Evolutionary conservation across 257 asterid species (phyloP).

Genomic region (Forsythia viridissima): DNA sequence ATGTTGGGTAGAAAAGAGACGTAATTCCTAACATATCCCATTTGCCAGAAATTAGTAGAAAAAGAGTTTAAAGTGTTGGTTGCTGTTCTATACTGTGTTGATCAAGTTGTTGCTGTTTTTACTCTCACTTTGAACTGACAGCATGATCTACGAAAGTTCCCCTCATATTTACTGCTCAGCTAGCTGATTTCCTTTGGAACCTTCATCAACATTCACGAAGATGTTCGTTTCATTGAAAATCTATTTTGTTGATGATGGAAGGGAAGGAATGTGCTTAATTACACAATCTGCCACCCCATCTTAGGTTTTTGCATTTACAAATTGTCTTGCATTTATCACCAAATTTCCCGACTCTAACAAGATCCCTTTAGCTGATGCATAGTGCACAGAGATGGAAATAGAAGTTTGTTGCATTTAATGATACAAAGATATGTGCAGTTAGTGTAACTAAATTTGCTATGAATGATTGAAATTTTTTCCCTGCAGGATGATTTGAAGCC

Average conservation of each 20-base stretch:
- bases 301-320: not conserved
- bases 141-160: not conserved
- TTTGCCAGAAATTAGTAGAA: not conserved
- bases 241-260: not conserved
- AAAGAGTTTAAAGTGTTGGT: not conserved
- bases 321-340: not conserved
- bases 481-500: constrained; percentile 86
- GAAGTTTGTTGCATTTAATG: not conserved
- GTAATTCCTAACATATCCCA: not conserved
- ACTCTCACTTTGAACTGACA: not conserved
- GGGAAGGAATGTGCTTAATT: not conserved
- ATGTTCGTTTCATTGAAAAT: not conserved
- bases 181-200: not conserved
- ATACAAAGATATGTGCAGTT: not conserved
- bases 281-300: not conserved
- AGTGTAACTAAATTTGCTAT: not conserved
- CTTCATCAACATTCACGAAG: not conserved
- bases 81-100: not conserved
- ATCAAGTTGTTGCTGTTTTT: not conserved
- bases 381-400: not conserved
- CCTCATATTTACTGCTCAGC: not conserved
- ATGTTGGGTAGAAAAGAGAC: not conserved
- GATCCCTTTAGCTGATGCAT: not conserved
- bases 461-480: constrained; percentile 8
- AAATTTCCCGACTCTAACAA: not conserved